A percentile compares a stretch with the other conserved stretches of the same genome.
Evolutionary conservation across 805 yeast genomes (phyloP).

Genomic region (Candida xiaguanensis): DNA sequence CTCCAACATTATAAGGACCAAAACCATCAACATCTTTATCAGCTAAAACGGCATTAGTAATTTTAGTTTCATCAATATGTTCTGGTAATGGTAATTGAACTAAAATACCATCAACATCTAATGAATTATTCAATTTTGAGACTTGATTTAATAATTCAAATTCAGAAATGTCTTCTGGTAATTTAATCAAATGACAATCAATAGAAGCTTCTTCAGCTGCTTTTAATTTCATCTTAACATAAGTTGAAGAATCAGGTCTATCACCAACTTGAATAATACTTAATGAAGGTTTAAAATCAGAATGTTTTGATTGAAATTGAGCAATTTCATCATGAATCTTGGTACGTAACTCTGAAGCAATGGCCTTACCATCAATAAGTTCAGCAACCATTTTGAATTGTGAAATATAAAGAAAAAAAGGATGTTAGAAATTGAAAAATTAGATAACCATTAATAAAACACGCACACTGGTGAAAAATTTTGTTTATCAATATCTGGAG

Average conservation of each 20-base stretch:
- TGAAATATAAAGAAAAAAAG: slow-evolving; percentile 7
- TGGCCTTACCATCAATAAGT: slow-evolving; percentile 43
- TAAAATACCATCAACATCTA: slow-evolving; percentile 64
- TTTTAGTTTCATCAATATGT: slow-evolving; percentile 62
- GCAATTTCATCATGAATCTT: slow-evolving; percentile 38
- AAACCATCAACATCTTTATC: slow-evolving; percentile 83
- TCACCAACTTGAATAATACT: slow-evolving; percentile 74
- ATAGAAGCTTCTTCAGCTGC: slow-evolving; percentile 73
- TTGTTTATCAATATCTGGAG: slow-evolving; percentile 3
- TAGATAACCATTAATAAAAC: background rate
- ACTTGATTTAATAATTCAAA: slow-evolving; percentile 52
- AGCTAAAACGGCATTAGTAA: slow-evolving; percentile 63
- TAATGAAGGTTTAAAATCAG: slow-evolving; percentile 60
- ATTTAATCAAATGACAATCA: slow-evolving; percentile 54
- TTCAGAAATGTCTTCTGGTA: slow-evolving; percentile 57
- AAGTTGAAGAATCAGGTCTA: slow-evolving; percentile 77
- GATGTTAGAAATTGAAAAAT: slow-evolving; percentile 1
- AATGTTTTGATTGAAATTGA: slow-evolving; percentile 39
- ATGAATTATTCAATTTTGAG: slow-evolving; percentile 53
- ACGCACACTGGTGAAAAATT: slow-evolving; percentile 4
- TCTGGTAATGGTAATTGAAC: slow-evolving; percentile 76
- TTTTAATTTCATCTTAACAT: slow-evolving; percentile 74
- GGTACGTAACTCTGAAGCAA: slow-evolving; percentile 38
- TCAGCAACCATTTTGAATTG: slow-evolving; percentile 28
- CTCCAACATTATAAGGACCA: slow-evolving; percentile 74